Conservation (phyloP, 805 yeast species). For the Pichia deserticola region DNA sequence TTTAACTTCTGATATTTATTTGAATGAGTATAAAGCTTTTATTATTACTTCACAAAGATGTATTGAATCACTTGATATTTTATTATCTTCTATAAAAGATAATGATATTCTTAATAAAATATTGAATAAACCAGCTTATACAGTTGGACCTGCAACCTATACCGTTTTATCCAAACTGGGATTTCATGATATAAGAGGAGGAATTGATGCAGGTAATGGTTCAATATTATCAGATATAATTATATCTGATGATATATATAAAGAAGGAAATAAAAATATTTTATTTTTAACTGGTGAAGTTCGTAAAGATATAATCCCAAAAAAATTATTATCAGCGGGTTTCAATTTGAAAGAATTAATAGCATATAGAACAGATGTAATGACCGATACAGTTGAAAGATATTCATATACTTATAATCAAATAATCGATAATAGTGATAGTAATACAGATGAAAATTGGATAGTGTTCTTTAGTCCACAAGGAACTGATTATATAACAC, state of each 20-base stretch:
- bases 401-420: constrained; percentile 5
- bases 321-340: constrained; percentile 37
- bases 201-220: constrained; percentile 76
- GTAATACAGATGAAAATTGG: constrained; percentile 39
- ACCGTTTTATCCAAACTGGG: constrained; percentile 52
- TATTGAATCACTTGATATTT: constrained; percentile 62
- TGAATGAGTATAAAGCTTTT: constrained; percentile 38
- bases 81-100: constrained; percentile 27
- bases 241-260: constrained; percentile 27
- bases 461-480: constrained; percentile 87
- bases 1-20: constrained; percentile 37
- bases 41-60: constrained; percentile 90
- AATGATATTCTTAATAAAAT: constrained; percentile 10
- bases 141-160: constrained; percentile 90
- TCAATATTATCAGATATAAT: constrained; percentile 58
- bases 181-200: constrained; percentile 65
- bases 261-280: constrained; percentile 27
- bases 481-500: constrained; percentile 62
- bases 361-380: constrained; percentile 59
- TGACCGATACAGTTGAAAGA: constrained; percentile 36
- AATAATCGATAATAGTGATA: constrained; percentile 23
- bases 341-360: constrained; percentile 49
- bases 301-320: constrained; percentile 76
- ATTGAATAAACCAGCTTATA: constrained; percentile 53
- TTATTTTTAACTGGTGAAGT: constrained; percentile 83